These are phyloP conservation scores for Kodamaea nitidulidarum DNA, from an alignment of 805 yeast species.

Conservation along the genomic window DNA sequence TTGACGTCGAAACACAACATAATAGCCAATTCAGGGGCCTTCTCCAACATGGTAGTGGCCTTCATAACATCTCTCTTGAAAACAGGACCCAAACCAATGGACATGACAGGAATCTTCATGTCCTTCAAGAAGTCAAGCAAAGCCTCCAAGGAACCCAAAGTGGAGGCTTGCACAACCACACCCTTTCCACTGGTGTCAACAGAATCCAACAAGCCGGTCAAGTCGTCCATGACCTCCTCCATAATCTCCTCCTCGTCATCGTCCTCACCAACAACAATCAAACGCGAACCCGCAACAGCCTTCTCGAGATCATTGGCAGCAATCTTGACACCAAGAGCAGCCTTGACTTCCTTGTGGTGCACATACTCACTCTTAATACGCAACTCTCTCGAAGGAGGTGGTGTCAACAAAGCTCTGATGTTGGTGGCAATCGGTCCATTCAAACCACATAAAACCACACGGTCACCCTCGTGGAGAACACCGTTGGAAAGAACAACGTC, in stretches of 20 bases:
- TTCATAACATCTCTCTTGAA: constrained; percentile 97
- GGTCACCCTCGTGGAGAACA: constrained; percentile 88
- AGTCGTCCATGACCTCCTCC: constrained; percentile 99
- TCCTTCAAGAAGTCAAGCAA: constrained; percentile 93
- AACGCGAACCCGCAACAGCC: constrained; percentile 98
- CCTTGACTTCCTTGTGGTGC: constrained; percentile 96
- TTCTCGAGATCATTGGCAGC: constrained; percentile 97
- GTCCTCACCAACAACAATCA: constrained; percentile 91
- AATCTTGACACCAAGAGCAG: constrained; percentile 97
- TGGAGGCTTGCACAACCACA: constrained; percentile 97
- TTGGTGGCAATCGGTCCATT: constrained; percentile 97
- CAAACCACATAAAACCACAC: constrained; percentile 94
- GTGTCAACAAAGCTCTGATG: constrained; percentile 92
- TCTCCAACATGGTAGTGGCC: constrained; percentile 94
- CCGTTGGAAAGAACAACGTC: constrained; percentile 98
- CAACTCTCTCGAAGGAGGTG: constrained; percentile 94
- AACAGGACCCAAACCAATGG: constrained; percentile 97
- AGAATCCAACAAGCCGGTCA: constrained; percentile 89
- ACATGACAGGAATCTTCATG: constrained; percentile 99
- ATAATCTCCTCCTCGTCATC: constrained; percentile 96
- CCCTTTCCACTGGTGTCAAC: constrained; percentile 95
- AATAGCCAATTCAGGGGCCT: constrained; percentile 92
- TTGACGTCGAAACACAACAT: constrained; percentile 98
- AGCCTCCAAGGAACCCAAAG: constrained; percentile 97
- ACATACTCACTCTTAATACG: constrained; percentile 95